Evolutionary conservation across 2,329 filamentous ascomycete genomes (phyloP).

Genomic region (Leptodontidium sp.): DNA sequence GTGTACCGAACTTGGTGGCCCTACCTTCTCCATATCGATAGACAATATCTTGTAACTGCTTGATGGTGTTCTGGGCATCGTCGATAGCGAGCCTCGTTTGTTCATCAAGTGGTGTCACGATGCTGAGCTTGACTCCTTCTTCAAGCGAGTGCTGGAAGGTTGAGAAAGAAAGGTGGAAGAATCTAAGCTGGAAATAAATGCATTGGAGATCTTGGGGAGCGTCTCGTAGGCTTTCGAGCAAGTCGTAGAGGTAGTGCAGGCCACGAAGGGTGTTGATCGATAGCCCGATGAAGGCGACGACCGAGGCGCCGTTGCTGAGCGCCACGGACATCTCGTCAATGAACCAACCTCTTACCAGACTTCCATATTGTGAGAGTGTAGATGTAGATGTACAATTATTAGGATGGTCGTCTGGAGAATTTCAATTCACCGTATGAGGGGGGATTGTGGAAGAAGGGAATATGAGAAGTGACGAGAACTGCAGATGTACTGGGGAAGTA

Average conservation of each 20-base stretch:
- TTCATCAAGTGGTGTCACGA: not conserved
- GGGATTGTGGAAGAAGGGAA: too few relatives aligned
- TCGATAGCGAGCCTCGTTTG: not conserved
- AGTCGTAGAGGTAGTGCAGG: not conserved
- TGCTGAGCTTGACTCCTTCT: not conserved
- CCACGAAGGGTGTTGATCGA: not conserved
- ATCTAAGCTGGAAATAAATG: not conserved
- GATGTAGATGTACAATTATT: not conserved
- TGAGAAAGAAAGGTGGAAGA: not conserved
- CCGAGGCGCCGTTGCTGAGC: not conserved
- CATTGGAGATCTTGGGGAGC: not conserved
- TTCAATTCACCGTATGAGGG: not conserved
- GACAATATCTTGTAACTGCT: not conserved
- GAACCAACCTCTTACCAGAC: not conserved
- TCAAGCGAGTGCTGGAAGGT: not conserved
- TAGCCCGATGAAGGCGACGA: not conserved
- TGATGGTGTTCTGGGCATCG: not conserved
- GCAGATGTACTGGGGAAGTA: too few relatives aligned
- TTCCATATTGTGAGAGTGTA: not conserved
- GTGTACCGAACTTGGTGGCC: not conserved
- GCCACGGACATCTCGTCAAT: not conserved
- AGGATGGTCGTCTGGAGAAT: too few relatives aligned
- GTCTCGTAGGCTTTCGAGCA: not conserved
- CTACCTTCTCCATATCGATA: not conserved
- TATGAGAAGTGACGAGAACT: too few relatives aligned